These are phyloP conservation scores for Panaeolus papilionaceus DNA, from an alignment of 768 basidiomycete species.

Conservation along the genomic window DNA sequence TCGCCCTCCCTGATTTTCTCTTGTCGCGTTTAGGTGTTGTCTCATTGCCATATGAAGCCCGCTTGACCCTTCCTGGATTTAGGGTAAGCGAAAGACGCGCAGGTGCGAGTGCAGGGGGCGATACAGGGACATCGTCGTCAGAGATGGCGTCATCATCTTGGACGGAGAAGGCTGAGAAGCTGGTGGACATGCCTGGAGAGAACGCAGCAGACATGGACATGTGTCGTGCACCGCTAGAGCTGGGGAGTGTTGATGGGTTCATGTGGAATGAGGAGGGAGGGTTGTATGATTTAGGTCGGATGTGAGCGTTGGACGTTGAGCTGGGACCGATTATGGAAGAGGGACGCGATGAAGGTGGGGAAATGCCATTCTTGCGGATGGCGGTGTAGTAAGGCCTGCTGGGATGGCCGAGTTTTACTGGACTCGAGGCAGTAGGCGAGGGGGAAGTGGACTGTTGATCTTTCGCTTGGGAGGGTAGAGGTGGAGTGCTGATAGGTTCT, in stretches of 20 bases:
- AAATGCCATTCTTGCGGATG: conserved; percentile 49
- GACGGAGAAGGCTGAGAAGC: conserved; percentile 28
- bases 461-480: neutral
- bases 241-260: conserved; percentile 32
- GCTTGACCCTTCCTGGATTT: conserved; percentile 10
- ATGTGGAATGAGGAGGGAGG: conserved; percentile 19
- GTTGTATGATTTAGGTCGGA: conserved; percentile 25
- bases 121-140: conserved; percentile 17
- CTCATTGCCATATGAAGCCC: conserved; percentile 14
- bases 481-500: neutral
- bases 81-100: conserved; percentile 21
- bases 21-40: neutral
- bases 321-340: conserved; percentile 37
- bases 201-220: conserved; percentile 30
- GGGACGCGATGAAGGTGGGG: conserved; percentile 42
- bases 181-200: conserved; percentile 17
- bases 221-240: conserved; percentile 26
- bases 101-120: conserved; percentile 24
- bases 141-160: conserved; percentile 25
- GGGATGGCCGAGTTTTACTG: conserved; percentile 49
- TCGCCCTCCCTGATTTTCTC: conserved; percentile 19
- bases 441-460: neutral
- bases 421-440: neutral
- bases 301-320: conserved; percentile 4
- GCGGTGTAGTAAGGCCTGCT: conserved; percentile 60